Evolutionary conservation across 1,139 yeast species (phyloP).

Genomic region (Blastobotrys arbuscula): DNA sequence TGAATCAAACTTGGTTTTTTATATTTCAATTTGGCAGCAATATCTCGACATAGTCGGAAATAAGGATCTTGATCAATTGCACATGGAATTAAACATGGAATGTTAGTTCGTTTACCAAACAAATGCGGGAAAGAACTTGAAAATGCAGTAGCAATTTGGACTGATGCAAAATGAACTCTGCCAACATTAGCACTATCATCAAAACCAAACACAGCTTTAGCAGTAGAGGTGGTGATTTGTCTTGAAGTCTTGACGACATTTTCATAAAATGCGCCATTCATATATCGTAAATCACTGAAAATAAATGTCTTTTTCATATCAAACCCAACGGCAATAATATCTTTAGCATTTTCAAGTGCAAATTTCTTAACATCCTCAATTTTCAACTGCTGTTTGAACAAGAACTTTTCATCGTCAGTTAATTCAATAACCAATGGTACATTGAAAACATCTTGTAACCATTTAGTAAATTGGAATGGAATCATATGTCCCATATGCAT

Average conservation of each 20-base stretch:
- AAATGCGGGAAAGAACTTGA: constrained; percentile 95
- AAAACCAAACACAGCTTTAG: constrained; percentile 97
- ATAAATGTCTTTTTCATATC: constrained; percentile 91
- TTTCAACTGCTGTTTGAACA: constrained; percentile 85
- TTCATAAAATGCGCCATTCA: constrained; percentile 93
- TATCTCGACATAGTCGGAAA: constrained; percentile 96
- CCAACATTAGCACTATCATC: constrained; percentile 94
- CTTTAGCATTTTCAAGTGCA: constrained; percentile 74
- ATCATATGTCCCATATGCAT: constrained; percentile 98
- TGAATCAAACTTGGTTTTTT: constrained; percentile 90
- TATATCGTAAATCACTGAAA: constrained; percentile 84
- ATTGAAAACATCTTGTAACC: constrained; percentile 97
- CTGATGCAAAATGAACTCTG: constrained; percentile 87
- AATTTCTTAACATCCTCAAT: constrained; percentile 82
- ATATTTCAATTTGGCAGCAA: constrained; percentile 85
- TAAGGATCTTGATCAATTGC: constrained; percentile 99
- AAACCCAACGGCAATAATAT: constrained; percentile 91
- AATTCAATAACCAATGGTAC: constrained; percentile 93
- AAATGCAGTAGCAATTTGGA: constrained; percentile 94
- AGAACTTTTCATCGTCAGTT: constrained; percentile 96
- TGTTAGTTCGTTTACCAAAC: constrained; percentile 71
- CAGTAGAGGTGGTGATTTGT: constrained; percentile 93
- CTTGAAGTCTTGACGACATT: constrained; percentile 91
- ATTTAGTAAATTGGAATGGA: constrained; percentile 91
- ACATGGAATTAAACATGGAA: constrained; percentile 94